Conservation (phyloP, 2,329 filamentous ascomycete genomes). For the Fusarium agapanthi region DNA sequence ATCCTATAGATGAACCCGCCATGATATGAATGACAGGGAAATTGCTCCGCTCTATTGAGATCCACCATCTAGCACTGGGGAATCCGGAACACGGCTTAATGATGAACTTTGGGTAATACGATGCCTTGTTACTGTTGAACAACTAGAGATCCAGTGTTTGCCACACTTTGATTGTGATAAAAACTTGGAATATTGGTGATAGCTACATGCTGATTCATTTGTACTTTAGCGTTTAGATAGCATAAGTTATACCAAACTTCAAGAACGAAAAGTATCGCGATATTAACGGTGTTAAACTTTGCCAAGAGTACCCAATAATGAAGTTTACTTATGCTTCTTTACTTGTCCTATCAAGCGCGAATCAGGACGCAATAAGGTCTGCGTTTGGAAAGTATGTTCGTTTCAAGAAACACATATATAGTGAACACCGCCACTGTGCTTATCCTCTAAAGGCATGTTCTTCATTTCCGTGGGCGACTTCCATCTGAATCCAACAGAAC, state of each 20-base stretch:
- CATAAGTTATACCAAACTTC: neutral
- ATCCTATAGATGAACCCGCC: rapidly evolving
- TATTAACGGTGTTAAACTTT: neutral
- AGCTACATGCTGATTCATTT: neutral
- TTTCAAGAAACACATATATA: neutral
- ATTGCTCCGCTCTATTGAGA: neutral
- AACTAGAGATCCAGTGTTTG: rapidly evolving
- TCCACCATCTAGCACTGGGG: neutral
- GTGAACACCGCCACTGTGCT: rapidly evolving
- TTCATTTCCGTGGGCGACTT: neutral
- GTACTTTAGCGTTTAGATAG: neutral
- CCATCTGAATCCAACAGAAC: neutral
- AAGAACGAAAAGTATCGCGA: neutral
- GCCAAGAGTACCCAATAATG: neutral
- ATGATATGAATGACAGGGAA: rapidly evolving
- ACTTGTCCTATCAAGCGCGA: rapidly evolving
- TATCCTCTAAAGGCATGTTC: neutral
- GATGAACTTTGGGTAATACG: rapidly evolving
- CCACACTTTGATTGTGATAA: too few species aligned
- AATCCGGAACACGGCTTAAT: neutral
- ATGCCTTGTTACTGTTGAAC: neutral
- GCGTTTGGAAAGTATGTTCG: neutral
- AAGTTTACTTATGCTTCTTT: neutral
- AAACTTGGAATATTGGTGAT: rapidly evolving
- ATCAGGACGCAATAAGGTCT: rapidly evolving